A percentile compares a stretch with the other conserved stretches of the same genome.
phyloP scores from a whole-genome alignment of 352 stramenopile genomes.

The Pythium aquatile region DNA sequence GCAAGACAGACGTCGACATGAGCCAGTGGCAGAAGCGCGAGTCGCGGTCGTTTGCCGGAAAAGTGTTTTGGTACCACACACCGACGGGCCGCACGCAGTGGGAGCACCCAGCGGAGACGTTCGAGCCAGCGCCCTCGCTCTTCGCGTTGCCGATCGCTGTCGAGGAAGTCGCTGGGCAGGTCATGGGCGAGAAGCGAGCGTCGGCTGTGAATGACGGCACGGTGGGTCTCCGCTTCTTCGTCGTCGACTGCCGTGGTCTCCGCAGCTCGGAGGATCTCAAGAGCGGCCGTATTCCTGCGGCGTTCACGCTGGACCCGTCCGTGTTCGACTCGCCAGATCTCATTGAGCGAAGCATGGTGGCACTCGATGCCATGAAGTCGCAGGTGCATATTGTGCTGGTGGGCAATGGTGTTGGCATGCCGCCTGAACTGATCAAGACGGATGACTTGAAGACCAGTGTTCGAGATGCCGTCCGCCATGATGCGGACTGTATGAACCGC shows the following conservation, averaged over 20 bases:
- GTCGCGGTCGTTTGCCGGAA: constrained; percentile 65
- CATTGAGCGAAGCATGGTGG: constrained; percentile 68
- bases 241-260: constrained; percentile 71
- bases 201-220: constrained; percentile 20
- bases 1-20: constrained; percentile 62
- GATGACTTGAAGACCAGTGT: constrained; percentile 75
- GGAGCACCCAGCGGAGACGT: constrained; percentile 69
- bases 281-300: constrained; percentile 70
- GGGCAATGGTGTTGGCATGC: constrained; percentile 67
- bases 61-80: constrained; percentile 80
- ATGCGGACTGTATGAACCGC: constrained; percentile 70
- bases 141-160: constrained; percentile 71
- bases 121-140: constrained; percentile 51
- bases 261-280: constrained; percentile 80
- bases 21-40: constrained; percentile 78
- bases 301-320: constrained; percentile 72
- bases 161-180: constrained; percentile 60
- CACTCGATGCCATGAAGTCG: constrained; percentile 71
- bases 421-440: constrained; percentile 50
- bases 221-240: constrained; percentile 57
- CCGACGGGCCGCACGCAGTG: constrained; percentile 76
- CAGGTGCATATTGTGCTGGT: constrained; percentile 76
- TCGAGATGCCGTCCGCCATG: constrained; percentile 66
- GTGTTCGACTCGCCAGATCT: constrained; percentile 80
- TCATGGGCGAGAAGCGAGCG: constrained; percentile 59